These are phyloP conservation scores for Tillandsia fasciculata DNA, from an alignment of 176 grass and related monocot species.

Conservation along the genomic window DNA sequence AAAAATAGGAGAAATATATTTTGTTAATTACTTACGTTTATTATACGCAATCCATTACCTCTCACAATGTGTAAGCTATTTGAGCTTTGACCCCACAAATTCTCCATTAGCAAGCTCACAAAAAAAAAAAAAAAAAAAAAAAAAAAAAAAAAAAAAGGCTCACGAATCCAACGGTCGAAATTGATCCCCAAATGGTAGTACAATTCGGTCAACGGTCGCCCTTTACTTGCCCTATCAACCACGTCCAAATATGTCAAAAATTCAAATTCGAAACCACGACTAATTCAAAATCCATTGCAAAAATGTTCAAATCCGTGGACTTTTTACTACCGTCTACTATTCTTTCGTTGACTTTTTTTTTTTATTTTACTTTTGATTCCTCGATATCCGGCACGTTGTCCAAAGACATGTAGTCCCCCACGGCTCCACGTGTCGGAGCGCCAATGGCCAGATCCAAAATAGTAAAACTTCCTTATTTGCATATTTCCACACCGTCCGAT, in stretches of 20 bases:
- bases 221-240: constrained; percentile 15
- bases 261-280: too few species aligned
- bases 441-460: too few species aligned
- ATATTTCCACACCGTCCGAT: too few species aligned
- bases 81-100: background rate
- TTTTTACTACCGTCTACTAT: background rate
- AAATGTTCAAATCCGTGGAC: background rate
- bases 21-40: too few species aligned
- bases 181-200: background rate
- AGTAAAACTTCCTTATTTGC: too few species aligned
- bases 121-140: background rate
- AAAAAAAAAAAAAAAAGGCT: background rate
- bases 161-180: constrained; percentile 33
- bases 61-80: too few species aligned
- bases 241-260: background rate
- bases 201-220: background rate
- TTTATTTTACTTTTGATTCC: background rate
- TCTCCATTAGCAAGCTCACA: background rate
- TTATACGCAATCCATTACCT: too few species aligned
- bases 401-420: background rate
- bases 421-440: constrained; percentile 4
- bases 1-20: too few species aligned
- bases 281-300: too few species aligned
- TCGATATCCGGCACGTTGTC: background rate
- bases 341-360: constrained; percentile 24